phyloP scores from a whole-genome alignment of 2,329 filamentous ascomycete species.

The Xylaria sp. region DNA sequence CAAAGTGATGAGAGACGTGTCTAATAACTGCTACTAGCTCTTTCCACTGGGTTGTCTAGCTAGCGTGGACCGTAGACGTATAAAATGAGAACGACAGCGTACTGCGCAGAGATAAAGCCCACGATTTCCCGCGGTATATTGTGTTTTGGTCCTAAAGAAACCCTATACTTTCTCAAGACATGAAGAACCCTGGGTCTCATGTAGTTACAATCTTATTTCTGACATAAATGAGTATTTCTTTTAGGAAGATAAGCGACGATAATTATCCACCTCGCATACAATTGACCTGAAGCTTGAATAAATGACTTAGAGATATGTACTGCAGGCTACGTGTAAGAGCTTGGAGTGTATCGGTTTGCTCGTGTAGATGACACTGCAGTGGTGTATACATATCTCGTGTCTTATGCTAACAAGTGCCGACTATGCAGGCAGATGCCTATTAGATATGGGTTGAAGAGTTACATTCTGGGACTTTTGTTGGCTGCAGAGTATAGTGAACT shows the following conservation, averaged over 20 bases:
- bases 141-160: neutral
- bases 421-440: neutral
- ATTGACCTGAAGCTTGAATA: neutral
- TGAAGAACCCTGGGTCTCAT: neutral
- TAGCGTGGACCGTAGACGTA: neutral
- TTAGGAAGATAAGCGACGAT: neutral
- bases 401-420: neutral
- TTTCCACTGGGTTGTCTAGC: neutral
- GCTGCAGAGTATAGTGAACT: neutral
- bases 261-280: neutral
- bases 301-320: neutral
- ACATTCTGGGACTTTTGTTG: neutral
- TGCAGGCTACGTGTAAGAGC: neutral
- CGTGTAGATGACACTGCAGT: neutral
- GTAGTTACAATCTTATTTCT: neutral
- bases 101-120: too few relatives aligned
- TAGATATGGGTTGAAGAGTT: too few relatives aligned
- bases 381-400: neutral
- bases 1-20: neutral
- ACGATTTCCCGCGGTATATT: neutral
- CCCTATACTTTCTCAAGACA: neutral
- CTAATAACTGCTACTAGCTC: neutral
- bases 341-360: neutral
- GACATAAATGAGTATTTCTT: neutral
- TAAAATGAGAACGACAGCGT: neutral